Evolutionary conservation across 805 yeast species (phyloP), one percentile per base, ranked within the genome.

Genomic region (Candida alai): DNA sequence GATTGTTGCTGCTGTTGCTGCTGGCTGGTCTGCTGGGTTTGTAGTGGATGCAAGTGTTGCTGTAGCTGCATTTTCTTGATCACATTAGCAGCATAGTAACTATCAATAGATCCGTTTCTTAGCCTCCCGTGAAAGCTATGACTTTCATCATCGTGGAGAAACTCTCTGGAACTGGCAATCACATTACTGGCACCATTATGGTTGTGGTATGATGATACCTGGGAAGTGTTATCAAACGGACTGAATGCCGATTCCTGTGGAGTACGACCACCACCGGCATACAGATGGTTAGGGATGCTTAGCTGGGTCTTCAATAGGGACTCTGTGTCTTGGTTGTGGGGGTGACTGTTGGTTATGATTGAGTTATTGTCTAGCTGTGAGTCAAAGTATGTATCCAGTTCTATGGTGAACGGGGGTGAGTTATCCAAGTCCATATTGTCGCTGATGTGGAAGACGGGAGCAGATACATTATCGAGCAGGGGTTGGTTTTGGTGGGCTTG

Each of bases 341-440:
- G 10, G n/a, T 19, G 31, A 19, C 35, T 32, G 15, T 28, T 34
- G 5, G 39, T 34, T 5, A 34, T 24, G 6, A 34, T 29, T 10
- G 41, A 37, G 26, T 33, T 36, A 31, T 37, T 29, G 19, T 28
- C 40, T 13, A 23, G 20, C 8, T 33, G 34, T 8, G 49, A 43
- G 30, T 54, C 61, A 34, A 47, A 48, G 33, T 40, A 53, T 26
- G 48, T 19, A 24, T 59, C 61, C 54, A 54, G 58, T 19, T 56
- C 66, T 11, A 62, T 49, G 6, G 65, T 54, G 36, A 60, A 60
- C 11, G 63, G 65, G 7, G 67, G 66, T 13, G 56, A 49, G 19
- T 57, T 63, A 34, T 62, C 69, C 11, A 62, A 29, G 11, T 63
- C 69, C 68, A 62, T 60, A 11, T 37, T 33, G 31, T 54, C 56